Conservation (phyloP, 78 protist genomes). For the Emiliania huxleyi region DNA sequence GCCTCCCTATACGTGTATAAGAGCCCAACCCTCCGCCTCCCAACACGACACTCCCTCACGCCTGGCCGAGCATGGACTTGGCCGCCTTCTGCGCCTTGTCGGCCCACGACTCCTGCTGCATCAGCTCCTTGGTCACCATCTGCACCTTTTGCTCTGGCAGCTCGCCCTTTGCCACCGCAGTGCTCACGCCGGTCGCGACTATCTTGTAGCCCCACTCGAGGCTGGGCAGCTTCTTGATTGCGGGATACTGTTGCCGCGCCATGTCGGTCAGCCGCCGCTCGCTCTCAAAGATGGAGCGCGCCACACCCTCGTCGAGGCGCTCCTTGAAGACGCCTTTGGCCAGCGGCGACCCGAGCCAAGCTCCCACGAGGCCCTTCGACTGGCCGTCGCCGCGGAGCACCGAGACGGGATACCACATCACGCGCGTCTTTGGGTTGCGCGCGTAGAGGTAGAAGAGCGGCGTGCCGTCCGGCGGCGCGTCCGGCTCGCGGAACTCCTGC, state of each 20-base stretch:
- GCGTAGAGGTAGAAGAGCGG: not conserved
- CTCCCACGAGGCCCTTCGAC: not conserved
- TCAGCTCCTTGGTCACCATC: not conserved
- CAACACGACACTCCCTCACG: too few relatives aligned
- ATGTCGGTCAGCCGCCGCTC: not conserved
- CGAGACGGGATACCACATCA: not conserved
- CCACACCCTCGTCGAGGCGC: not conserved
- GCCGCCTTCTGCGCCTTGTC: not conserved
- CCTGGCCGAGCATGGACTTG: not conserved
- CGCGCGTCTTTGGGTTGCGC: not conserved
- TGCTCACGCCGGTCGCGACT: not conserved
- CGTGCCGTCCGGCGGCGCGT: not conserved
- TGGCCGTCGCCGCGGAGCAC: not conserved
- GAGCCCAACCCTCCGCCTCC: too few relatives aligned
- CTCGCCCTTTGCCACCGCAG: not conserved
- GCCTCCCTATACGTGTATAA: too few relatives aligned
- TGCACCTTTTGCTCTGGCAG: not conserved
- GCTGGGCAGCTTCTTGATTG: not conserved
- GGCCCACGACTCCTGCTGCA: not conserved
- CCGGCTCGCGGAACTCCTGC: not conserved
- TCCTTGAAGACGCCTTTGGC: not conserved
- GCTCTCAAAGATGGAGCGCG: not conserved
- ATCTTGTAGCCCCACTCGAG: conserved; percentile 1
- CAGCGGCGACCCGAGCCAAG: not conserved
- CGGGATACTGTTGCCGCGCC: not conserved